These are phyloP conservation scores for Acarospora socialis DNA, from an alignment of 2,329 filamentous ascomycete genomes.

Conservation along the genomic window DNA sequence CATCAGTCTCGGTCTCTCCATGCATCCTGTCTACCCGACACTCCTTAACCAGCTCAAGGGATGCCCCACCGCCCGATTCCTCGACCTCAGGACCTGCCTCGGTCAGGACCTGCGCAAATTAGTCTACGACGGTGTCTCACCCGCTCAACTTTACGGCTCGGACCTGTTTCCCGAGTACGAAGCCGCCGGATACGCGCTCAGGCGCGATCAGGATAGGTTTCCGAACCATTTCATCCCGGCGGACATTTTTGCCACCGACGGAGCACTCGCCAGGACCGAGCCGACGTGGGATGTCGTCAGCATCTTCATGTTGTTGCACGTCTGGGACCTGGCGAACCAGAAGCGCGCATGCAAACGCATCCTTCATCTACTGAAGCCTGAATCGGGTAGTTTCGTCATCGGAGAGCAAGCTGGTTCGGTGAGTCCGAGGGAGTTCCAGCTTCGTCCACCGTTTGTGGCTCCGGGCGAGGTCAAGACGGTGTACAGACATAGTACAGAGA, in stretches of 20 bases:
- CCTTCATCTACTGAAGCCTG: conserved; percentile 14
- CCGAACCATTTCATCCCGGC: conserved; percentile 6
- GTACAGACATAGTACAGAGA: conserved; percentile 12
- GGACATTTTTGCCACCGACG: background rate
- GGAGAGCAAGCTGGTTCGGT: conserved; percentile 12
- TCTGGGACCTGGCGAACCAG: conserved; percentile 17
- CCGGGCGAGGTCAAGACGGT: conserved; percentile 9
- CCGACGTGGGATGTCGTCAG: conserved; percentile 14
- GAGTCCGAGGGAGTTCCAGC: conserved; percentile 8
- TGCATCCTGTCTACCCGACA: conserved; percentile 19
- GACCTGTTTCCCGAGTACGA: conserved; percentile 13
- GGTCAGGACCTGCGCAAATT: conserved; percentile 13
- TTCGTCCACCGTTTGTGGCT: conserved; percentile 12
- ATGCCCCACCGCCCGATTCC: conserved; percentile 5
- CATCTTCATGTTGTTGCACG: conserved; percentile 17
- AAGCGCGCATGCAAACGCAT: conserved; percentile 14
- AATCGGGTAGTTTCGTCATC: conserved; percentile 13
- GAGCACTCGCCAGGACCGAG: conserved; percentile 1
- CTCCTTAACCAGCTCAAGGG: conserved; percentile 19
- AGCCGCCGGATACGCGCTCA: conserved; percentile 7
- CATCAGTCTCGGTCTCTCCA: conserved; percentile 23
- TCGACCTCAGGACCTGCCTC: conserved; percentile 12
- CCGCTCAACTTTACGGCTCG: conserved; percentile 17
- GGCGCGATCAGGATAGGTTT: conserved; percentile 8
- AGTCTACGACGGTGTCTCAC: conserved; percentile 13